These are phyloP conservation scores for Ogataea corticis DNA, from an alignment of 805 yeast genomes.

Conservation along the genomic window DNA sequence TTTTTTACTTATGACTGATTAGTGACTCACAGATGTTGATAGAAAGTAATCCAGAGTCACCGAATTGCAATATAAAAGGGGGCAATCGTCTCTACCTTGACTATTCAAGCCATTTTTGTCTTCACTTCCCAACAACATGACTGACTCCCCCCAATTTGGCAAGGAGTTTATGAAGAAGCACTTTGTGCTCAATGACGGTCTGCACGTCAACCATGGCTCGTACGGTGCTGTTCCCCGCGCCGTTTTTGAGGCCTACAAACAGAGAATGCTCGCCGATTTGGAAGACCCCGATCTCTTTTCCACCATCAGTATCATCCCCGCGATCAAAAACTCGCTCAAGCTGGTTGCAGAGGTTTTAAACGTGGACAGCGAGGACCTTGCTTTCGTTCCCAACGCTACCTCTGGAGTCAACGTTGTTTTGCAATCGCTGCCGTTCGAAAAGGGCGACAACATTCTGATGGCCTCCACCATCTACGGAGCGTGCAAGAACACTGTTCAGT, in stretches of 20 bases:
- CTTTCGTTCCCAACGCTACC: conserved; percentile 60
- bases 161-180: conserved; percentile 44
- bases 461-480: conserved; percentile 55
- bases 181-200: conserved; percentile 43
- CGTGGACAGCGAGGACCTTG: conserved; percentile 49
- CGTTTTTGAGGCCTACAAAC: conserved; percentile 41
- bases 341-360: conserved; percentile 45
- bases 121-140: not conserved
- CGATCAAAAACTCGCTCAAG: conserved; percentile 38
- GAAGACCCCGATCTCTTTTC: conserved; percentile 50
- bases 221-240: conserved; percentile 57
- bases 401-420: conserved; percentile 58
- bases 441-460: conserved; percentile 52
- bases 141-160: conserved; percentile 43
- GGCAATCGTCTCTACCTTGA: no score
- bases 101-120: no score
- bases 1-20: no score
- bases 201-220: conserved; percentile 64
- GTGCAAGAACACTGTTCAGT: conserved; percentile 52
- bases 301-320: conserved; percentile 28
- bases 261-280: conserved; percentile 31
- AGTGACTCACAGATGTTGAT: no score
- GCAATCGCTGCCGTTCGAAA: conserved; percentile 50
- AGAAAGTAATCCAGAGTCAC: no score
- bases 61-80: no score